These are phyloP conservation scores for Sordariomycetes sp. DNA, from an alignment of 2,329 filamentous ascomycete species.

Conservation along the genomic window DNA sequence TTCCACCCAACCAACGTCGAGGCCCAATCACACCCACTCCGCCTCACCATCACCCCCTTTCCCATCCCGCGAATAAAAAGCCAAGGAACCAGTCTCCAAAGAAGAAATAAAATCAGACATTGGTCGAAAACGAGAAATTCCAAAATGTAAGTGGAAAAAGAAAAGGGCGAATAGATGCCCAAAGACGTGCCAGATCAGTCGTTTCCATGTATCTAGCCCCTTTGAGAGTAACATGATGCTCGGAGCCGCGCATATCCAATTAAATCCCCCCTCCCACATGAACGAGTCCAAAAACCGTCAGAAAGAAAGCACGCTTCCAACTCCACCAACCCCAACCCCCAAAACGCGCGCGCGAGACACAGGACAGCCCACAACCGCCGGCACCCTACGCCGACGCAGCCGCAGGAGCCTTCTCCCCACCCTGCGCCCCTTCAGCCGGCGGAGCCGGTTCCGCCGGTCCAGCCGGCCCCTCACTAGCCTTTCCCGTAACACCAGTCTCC, in stretches of 20 bases:
- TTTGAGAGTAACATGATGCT: neutral
- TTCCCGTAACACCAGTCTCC: constrained; percentile 7
- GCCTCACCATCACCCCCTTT: neutral
- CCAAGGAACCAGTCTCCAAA: neutral
- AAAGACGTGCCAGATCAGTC: neutral
- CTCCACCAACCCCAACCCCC: neutral
- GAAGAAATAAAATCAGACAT: neutral
- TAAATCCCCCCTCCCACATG: neutral
- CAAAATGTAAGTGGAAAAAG: neutral
- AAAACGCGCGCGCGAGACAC: neutral
- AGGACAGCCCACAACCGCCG: neutral
- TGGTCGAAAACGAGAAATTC: neutral
- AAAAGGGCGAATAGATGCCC: neutral
- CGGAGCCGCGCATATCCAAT: no score
- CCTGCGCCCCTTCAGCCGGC: neutral
- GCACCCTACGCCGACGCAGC: neutral
- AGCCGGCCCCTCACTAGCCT: neutral
- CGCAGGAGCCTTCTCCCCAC: neutral
- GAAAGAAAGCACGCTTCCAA: neutral
- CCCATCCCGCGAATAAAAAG: neutral
- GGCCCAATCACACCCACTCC: constrained; percentile 1
- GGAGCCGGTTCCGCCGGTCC: constrained; percentile 6
- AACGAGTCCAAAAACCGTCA: neutral
- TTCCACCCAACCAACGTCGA: neutral
- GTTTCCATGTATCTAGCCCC: neutral